Percentiles rank a stretch among this genome's conserved stretches.
Evolutionary conservation across 345 rosid species (phyloP).

Genomic region (Angophora floribunda): DNA sequence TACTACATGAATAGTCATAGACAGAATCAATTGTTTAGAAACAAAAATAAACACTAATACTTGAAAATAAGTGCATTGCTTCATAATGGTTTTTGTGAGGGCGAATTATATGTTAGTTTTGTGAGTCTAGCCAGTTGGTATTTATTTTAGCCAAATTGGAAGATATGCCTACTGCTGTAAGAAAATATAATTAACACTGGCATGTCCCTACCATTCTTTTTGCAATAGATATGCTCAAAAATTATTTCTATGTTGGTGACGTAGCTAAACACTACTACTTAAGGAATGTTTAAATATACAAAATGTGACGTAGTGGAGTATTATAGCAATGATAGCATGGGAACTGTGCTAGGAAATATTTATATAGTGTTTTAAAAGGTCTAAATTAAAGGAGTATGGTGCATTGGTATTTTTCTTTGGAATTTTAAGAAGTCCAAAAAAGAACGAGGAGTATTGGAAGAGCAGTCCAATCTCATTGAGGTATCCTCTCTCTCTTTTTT

Average conservation of each 20-base stretch:
- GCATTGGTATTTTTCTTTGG: background rate
- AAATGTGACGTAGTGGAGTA: background rate
- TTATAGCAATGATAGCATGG: background rate
- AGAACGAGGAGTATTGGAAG: background rate
- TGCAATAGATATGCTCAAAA: background rate
- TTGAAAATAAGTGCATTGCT: background rate
- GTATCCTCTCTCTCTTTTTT: background rate
- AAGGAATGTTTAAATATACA: background rate
- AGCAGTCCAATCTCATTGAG: background rate
- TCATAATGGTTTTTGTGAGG: background rate
- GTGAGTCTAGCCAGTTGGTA: background rate
- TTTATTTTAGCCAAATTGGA: background rate
- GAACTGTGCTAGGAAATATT: background rate
- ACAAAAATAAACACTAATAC: background rate
- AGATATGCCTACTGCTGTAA: background rate
- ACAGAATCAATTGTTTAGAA: background rate
- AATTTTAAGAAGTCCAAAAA: background rate
- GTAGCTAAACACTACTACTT: background rate
- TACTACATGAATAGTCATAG: background rate
- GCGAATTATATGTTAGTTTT: background rate
- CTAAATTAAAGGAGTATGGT: background rate
- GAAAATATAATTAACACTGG: background rate
- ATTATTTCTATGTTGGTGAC: background rate
- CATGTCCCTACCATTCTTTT: background rate
- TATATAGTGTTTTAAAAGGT: background rate